Base-by-base conservation (phyloP, 805 yeast species). In the Cyberlindnera misumaiensis region DNA sequence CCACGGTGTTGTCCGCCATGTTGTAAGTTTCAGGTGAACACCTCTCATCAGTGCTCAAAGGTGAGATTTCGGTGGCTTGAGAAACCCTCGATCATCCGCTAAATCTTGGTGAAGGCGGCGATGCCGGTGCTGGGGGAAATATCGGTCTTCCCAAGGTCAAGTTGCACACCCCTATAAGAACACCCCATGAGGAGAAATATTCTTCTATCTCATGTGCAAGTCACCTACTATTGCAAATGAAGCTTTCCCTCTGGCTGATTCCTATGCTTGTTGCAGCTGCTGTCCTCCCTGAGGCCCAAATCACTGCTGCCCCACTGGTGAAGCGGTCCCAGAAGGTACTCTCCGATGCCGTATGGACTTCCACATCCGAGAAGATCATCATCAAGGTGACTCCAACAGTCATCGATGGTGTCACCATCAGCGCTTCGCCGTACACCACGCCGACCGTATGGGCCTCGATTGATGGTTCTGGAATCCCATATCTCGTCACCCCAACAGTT, bases 341-440 rank as follows among this genome's bases (percentile, higher is more conserved):
- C 36, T 59, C 52, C 0, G 55, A 53, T 36, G 40, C 46, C 24
- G 47, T 58, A 7, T 65, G 70, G 70, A 63, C 63, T 5, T 56
- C 68, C 1, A 58, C 63, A 8, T 56, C 64, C 18, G 47, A 56
- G 1, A 55, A 56, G 14, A 43, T 45, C 17, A 41, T 61, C 4
- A 57, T 63, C 32, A 64, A 62, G 14, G 67, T 74, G 49, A 83
- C 84, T 1, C 79, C 85, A 3, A 59, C 56, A 2, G 73, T 74
- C 20, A 62, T 64, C 30, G 72, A 68, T 43, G 71, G 64, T 37
- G 72, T 67, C 34, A 68, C 73, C 14, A 56, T 61, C 22, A 57
- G 61, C 9, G 64, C 59, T 8, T 63, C 70, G 3, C 72, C 73
- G 27, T 55, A 60, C 10, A 34, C 42, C 24, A 51, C 62, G 14